Percentiles rank a stretch among this genome's conserved stretches.
These are phyloP conservation scores for Wakefieldia striispora DNA, from an alignment of 768 basidiomycete genomes.

Conservation along the genomic window DNA sequence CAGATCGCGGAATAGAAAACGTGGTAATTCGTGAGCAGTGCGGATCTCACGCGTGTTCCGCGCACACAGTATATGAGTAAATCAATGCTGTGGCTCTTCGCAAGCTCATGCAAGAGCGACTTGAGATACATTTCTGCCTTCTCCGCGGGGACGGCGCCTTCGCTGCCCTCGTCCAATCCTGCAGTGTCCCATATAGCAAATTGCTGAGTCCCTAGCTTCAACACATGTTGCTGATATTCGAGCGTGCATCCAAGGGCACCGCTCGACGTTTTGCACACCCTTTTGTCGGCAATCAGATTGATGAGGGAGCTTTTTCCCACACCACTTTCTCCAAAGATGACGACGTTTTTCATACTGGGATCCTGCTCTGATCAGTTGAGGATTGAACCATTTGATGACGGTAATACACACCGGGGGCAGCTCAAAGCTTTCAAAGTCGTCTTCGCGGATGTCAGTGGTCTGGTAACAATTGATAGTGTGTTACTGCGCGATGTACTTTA, in stretches of 20 bases:
- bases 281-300: conserved; percentile 16
- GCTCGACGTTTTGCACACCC: conserved; percentile 17
- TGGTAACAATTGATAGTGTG: conserved; percentile 11
- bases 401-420: conserved; percentile 9
- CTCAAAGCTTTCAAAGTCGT: neutral
- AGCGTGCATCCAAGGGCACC: conserved; percentile 22
- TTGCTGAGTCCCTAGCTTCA: conserved; percentile 9
- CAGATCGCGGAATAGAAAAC: conserved; percentile 41
- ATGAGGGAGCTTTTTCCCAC: conserved; percentile 26
- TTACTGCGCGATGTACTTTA: conserved; percentile 6
- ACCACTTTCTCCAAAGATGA: conserved; percentile 22
- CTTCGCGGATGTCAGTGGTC: neutral
- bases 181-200: conserved; percentile 26
- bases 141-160: conserved; percentile 22
- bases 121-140: conserved; percentile 29
- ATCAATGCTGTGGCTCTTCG: conserved; percentile 14
- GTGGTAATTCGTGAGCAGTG: conserved; percentile 34
- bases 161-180: conserved; percentile 22
- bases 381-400: neutral
- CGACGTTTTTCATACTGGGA: conserved; percentile 12
- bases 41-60: conserved; percentile 16
- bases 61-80: conserved; percentile 31
- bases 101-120: conserved; percentile 21
- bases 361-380: neutral
- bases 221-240: neutral